phyloP scores from a whole-genome alignment of 352 stramenopile species.

The Phytophthora idaei region DNA sequence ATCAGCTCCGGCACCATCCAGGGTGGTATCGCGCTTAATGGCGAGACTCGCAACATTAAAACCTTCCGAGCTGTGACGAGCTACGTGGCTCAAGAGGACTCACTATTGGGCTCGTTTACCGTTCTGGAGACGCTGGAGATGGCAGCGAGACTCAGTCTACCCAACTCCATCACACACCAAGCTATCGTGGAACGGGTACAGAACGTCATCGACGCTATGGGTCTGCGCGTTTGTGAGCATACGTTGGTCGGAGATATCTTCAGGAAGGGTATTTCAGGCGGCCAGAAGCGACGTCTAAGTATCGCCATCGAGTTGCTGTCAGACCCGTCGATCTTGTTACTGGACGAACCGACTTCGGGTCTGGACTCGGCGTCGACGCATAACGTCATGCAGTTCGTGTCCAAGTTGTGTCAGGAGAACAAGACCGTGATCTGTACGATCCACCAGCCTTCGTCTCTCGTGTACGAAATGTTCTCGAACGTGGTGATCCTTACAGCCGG shows the following conservation, averaged over 20 bases:
- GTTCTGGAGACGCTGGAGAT: conserved; percentile 73
- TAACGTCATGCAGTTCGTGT: conserved; percentile 85
- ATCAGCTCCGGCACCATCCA: conserved; percentile 39
- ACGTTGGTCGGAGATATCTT: conserved; percentile 86
- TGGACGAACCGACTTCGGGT: conserved; percentile 94
- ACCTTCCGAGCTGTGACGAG: conserved; percentile 51
- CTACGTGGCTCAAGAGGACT: conserved; percentile 69
- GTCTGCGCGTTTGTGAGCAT: conserved; percentile 52
- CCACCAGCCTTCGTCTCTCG: conserved; percentile 75
- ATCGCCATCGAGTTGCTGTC: conserved; percentile 95
- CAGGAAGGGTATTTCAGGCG: conserved; percentile 81
- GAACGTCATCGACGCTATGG: conserved; percentile 69
- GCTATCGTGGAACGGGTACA: conserved; percentile 59
- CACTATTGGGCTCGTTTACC: conserved; percentile 66
- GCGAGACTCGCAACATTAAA: conserved; percentile 37
- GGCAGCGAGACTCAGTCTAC: conserved; percentile 58
- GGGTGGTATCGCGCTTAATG: conserved; percentile 55
- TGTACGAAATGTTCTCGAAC: conserved; percentile 72
- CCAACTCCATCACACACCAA: conserved; percentile 38
- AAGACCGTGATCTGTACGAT: conserved; percentile 89
- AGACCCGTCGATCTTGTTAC: conserved; percentile 93
- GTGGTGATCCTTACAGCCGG: conserved; percentile 68
- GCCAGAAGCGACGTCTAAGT: conserved; percentile 91
- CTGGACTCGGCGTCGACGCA: conserved; percentile 91
- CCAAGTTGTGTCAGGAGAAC: conserved; percentile 48